These are phyloP conservation scores for Ascochyta koolunga DNA, from an alignment of 2,329 filamentous ascomycete species.

Conservation along the genomic window DNA sequence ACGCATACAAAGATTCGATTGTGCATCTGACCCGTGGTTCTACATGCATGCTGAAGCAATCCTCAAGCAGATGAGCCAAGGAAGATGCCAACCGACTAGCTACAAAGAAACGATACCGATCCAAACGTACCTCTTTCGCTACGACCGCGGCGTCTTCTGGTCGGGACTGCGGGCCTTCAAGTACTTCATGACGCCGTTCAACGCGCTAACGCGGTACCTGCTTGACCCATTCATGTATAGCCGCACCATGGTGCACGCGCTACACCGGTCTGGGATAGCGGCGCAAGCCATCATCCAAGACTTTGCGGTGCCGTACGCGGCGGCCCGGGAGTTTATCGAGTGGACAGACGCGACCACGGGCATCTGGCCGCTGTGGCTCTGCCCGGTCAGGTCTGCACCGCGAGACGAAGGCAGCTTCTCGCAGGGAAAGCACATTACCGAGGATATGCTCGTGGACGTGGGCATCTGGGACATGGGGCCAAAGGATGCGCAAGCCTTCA, in stretches of 20 bases:
- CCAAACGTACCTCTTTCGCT: conserved; percentile 63
- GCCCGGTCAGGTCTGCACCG: conserved; percentile 52
- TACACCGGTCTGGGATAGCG: conserved; percentile 64
- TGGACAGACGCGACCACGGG: conserved; percentile 57
- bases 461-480: conserved; percentile 83
- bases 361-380: conserved; percentile 66
- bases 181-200: conserved; percentile 68
- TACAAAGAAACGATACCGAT: conserved; percentile 54
- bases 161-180: conserved; percentile 65
- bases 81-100: conserved; percentile 5
- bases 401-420: conserved; percentile 36
- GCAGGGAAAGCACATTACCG: conserved; percentile 36
- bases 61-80: conserved; percentile 14
- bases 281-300: conserved; percentile 68
- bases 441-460: conserved; percentile 49
- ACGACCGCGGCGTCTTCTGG: conserved; percentile 72
- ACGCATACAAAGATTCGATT: conserved; percentile 57
- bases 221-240: conserved; percentile 68
- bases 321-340: conserved; percentile 59
- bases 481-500: conserved; percentile 61
- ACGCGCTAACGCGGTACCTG: conserved; percentile 61
- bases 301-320: conserved; percentile 62
- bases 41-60: conserved; percentile 67
- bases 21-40: conserved; percentile 72
- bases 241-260: conserved; percentile 65